These are phyloP conservation scores for Chrysoporthe austroafricana DNA, from an alignment of 2,329 filamentous ascomycete genomes.

Conservation along the genomic window DNA sequence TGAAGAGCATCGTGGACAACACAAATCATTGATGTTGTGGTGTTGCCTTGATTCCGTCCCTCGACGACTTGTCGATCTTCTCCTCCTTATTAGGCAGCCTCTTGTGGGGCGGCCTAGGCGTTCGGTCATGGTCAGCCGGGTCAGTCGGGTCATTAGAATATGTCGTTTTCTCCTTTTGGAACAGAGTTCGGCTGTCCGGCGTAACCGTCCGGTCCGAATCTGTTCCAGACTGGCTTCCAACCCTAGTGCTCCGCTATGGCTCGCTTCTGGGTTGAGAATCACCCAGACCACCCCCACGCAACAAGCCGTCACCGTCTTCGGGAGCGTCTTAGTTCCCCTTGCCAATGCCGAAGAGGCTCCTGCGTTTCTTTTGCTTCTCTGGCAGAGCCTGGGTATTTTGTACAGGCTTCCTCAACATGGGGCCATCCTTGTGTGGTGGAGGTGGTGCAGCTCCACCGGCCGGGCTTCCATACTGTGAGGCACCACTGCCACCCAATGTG, in stretches of 20 bases:
- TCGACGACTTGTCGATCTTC: not conserved
- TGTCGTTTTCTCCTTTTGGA: not conserved
- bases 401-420: conserved; percentile 34
- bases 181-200: not conserved
- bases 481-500: conserved; percentile 37
- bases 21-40: not conserved
- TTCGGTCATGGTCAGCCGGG: not conserved
- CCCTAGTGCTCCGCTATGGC: not conserved
- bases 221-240: not conserved
- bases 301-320: not conserved
- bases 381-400: conserved; percentile 21
- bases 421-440: conserved; percentile 40
- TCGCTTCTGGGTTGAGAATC: not conserved
- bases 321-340: conserved; percentile 48
- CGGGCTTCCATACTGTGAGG: conserved; percentile 31
- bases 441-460: conserved; percentile 34
- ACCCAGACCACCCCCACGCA: not conserved
- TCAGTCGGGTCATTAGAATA: not conserved
- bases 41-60: not conserved
- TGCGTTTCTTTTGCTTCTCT: conserved; percentile 68
- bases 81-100: not conserved
- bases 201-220: not conserved
- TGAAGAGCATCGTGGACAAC: not conserved
- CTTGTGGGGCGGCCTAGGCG: not conserved
- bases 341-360: conserved; percentile 90